These are phyloP conservation scores for Ganoderma resinaceum DNA, from an alignment of 1,284 basidiomycete genomes.

Conservation along the genomic window DNA sequence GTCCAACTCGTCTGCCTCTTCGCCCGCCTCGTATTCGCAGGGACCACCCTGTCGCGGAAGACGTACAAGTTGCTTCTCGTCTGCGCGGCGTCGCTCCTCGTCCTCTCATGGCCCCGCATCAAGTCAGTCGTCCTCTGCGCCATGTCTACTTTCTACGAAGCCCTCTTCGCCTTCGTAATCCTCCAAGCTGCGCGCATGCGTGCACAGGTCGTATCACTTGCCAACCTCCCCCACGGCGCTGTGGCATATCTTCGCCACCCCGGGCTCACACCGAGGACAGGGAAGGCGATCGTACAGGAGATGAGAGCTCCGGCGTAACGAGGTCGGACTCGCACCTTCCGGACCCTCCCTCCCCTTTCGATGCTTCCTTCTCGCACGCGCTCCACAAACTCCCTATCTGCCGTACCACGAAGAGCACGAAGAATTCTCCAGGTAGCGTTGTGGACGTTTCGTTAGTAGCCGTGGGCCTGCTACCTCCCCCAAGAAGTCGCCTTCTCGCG, in stretches of 20 bases:
- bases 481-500: neutral
- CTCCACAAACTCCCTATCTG: neutral
- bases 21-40: neutral
- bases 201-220: neutral
- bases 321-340: neutral
- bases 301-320: neutral
- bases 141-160: neutral
- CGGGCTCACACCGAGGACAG: neutral
- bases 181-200: neutral
- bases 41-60: neutral
- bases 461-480: neutral
- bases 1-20: neutral
- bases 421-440: neutral
- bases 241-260: neutral
- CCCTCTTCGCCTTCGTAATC: neutral
- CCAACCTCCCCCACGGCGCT: neutral
- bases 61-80: neutral
- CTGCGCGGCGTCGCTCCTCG: neutral
- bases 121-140: neutral
- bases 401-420: neutral
- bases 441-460: neutral
- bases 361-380: neutral
- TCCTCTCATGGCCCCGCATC: slow-evolving; percentile 1
- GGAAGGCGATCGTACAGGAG: neutral
- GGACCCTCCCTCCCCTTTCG: neutral